Evolutionary conservation across 768 basidiomycete species (phyloP), one percentile per base, ranked within the genome.

Genomic region (Stropharia rugosoannulata): DNA sequence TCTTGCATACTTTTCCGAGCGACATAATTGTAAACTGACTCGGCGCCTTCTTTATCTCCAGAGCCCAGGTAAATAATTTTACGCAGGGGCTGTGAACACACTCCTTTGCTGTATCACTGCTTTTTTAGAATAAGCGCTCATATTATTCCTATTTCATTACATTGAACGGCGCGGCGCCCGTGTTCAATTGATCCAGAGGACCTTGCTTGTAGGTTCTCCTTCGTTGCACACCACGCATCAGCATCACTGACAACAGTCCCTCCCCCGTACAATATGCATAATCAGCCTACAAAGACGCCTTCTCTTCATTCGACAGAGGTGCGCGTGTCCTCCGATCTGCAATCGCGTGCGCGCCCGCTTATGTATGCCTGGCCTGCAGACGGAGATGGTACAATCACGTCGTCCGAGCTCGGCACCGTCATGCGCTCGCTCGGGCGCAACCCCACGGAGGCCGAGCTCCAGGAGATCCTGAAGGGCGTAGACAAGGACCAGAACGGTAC

Each of bases 261-360:
- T 12, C 11, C 12, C 42, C 5, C 16, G 18, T 13, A 11, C 25
- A 4, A 37, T 38, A 18, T n/a, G 12, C 6, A 18, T 13, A 10
- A 40, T 36, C 62, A 92, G 94, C 96, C 74, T 98, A 95, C 84
- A 96, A 95, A 81, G 95, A 98, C 79, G 96, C 95, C 40, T 98
- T 98, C 77, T 93, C 94, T 54, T 82, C 97, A 13, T 98, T 98
- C 71, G 94, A 96, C 78, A 95, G 93, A 73, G 90, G 93, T 93
- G 57, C 55, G 80, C 73, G 25, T 18, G 25, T 38, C 12, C 10
- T 40, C 25, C 46, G 36, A 13, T 50, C 22, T 42, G 48, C 43
- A 52, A 46, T 60, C 56, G 55, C 55, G 10, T 12, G 5, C 15
- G 25, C 46, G 16, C 19, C 43, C 38, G 40, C 42, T 48, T 13